phyloP scores from a whole-genome alignment of 202 grass and related monocot species.

The Zizania palustris region DNA sequence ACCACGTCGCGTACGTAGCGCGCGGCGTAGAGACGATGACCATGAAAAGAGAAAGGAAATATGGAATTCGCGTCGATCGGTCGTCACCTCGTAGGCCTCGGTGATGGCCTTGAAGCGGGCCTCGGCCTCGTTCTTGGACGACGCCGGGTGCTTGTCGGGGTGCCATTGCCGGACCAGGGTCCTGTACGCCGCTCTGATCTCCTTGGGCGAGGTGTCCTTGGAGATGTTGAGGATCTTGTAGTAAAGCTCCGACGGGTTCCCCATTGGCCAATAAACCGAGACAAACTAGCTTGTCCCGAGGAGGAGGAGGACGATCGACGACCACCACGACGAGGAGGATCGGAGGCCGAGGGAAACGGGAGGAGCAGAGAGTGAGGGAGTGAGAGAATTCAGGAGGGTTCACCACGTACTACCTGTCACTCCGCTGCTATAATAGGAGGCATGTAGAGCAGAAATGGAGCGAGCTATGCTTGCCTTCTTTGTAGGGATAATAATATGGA shows the following conservation, averaged over 20 bases:
- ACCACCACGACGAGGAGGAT: too few relatives aligned
- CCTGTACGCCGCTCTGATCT: slow-evolving; percentile 72
- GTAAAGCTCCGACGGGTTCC: slow-evolving; percentile 69
- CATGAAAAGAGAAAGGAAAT: background rate
- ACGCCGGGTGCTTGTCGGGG: slow-evolving; percentile 92
- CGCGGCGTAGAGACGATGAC: background rate
- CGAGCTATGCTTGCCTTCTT: slow-evolving; percentile 42
- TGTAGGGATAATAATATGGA: slow-evolving; percentile 34
- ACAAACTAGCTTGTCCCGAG: background rate
- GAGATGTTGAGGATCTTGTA: slow-evolving; percentile 71
- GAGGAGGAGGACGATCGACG: slow-evolving; percentile 3
- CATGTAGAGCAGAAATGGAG: slow-evolving; percentile 5
- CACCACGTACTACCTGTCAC: background rate
- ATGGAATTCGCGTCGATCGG: background rate
- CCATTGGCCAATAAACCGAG: slow-evolving; percentile 40
- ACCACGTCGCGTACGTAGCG: background rate
- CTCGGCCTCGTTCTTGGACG: slow-evolving; percentile 71
- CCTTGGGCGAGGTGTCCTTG: slow-evolving; percentile 61
- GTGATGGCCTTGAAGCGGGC: slow-evolving; percentile 86
- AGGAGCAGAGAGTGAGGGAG: background rate
- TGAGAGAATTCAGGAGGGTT: slow-evolving; percentile 39
- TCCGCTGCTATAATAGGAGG: slow-evolving; percentile 26
- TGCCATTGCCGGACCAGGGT: slow-evolving; percentile 78
- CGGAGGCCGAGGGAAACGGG: background rate
- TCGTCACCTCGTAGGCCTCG: slow-evolving; percentile 79